Evolutionary conservation across 139 green algal species (phyloP).

Genomic region (Chlamydomonas sp.): DNA sequence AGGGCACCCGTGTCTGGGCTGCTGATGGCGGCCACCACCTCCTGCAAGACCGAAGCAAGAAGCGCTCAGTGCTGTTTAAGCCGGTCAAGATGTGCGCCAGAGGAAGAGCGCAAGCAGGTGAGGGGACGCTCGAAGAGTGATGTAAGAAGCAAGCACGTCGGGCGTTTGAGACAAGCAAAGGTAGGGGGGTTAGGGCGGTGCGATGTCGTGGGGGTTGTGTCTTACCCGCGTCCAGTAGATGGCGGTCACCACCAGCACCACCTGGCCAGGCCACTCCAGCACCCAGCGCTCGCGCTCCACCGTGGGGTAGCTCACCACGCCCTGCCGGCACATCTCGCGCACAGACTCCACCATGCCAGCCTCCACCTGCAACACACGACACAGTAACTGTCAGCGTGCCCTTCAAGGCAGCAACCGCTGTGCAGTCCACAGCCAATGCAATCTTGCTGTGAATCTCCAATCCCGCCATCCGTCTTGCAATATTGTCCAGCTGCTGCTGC

Average conservation of each 20-base stretch:
- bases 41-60: not conserved
- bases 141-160: not conserved
- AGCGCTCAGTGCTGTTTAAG: too few relatives aligned
- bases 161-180: too few relatives aligned
- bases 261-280: slow-evolving; percentile 81
- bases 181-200: too few relatives aligned
- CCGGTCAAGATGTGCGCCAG: too few relatives aligned
- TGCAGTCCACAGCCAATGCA: not conserved
- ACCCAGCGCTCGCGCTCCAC: slow-evolving; percentile 67
- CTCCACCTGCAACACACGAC: slow-evolving; percentile 65
- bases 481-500: too few relatives aligned
- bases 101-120: not conserved
- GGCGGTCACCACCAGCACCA: slow-evolving; percentile 76
- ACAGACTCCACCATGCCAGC: slow-evolving; percentile 76
- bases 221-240: slow-evolving; percentile 74
- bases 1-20: slow-evolving; percentile 19
- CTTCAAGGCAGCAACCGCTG: too few relatives aligned
- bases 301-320: slow-evolving; percentile 64
- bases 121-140: not conserved
- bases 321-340: slow-evolving; percentile 59
- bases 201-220: too few relatives aligned
- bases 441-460: too few relatives aligned
- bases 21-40: slow-evolving; percentile 39
- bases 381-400: not conserved
- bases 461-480: too few relatives aligned